Conservation (phyloP, 78 protist species). For the Trichosphaerium sp. region DNA sequence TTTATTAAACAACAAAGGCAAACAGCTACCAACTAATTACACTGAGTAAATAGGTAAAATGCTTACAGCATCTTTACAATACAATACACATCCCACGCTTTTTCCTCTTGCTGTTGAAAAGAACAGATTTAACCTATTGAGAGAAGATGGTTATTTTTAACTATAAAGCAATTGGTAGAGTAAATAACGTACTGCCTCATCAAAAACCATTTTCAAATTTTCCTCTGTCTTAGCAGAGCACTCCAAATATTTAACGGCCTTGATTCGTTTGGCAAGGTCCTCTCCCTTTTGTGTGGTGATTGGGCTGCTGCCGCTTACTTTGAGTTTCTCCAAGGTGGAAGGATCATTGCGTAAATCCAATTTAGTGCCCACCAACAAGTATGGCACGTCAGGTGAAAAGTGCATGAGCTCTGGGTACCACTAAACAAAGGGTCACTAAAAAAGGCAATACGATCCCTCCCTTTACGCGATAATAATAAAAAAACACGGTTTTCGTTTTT, state of each 20-base stretch:
- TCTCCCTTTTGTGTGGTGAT: slow-evolving; percentile 40
- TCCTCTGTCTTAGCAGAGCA: slow-evolving; percentile 82
- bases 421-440: slow-evolving; percentile 6
- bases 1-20: too few species aligned
- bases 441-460: background rate
- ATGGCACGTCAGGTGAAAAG: slow-evolving; percentile 73
- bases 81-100: too few species aligned
- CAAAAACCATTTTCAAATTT: slow-evolving; percentile 80
- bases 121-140: slow-evolving; percentile 69
- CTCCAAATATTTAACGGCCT: slow-evolving; percentile 72
- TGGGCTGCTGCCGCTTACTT: slow-evolving; percentile 21
- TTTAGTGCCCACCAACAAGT: slow-evolving; percentile 85
- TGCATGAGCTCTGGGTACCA: slow-evolving; percentile 86
- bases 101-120: slow-evolving; percentile 37
- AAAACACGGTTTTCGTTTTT: background rate
- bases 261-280: slow-evolving; percentile 40
- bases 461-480: too few species aligned
- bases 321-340: slow-evolving; percentile 36
- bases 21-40: too few species aligned
- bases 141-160: too few species aligned
- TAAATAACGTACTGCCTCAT: too few species aligned
- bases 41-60: too few species aligned
- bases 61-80: too few species aligned
- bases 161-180: too few species aligned
- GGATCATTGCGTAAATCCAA: slow-evolving; percentile 68